Evolutionary conservation across 75 land plant species (phyloP).

Genomic region (Sequoia sempervirens): DNA sequence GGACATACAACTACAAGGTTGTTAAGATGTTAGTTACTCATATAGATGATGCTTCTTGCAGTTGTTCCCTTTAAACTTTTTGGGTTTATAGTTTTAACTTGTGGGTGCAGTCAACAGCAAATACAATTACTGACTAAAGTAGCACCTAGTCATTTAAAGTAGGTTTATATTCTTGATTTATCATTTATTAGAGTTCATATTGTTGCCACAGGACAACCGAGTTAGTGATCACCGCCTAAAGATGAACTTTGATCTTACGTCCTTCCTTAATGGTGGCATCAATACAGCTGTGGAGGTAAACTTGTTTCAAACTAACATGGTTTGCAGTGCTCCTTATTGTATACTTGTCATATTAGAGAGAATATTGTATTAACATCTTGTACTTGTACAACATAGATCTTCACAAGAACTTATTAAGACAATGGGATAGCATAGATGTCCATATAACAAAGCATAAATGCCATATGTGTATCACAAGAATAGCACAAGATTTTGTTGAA

Average conservation of each 20-base stretch:
- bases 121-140: too few species aligned
- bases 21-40: background rate
- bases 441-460: background rate
- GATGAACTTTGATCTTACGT: slow-evolving; percentile 91
- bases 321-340: background rate
- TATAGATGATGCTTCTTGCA: background rate
- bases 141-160: background rate
- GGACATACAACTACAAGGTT: slow-evolving; percentile 98
- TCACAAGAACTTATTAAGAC: background rate
- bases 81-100: background rate
- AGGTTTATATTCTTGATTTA: background rate
- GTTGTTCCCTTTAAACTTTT: background rate
- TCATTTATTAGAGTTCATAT: background rate
- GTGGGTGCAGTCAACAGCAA: background rate
- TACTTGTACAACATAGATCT: background rate
- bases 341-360: background rate
- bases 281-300: slow-evolving; percentile 88
- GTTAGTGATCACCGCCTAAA: slow-evolving; percentile 94
- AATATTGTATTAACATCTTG: background rate
- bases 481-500: background rate
- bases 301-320: background rate
- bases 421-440: background rate
- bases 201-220: slow-evolving; percentile 71
- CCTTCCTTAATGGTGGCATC: slow-evolving; percentile 82
- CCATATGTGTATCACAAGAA: background rate